Evolutionary conservation across 805 yeast species (phyloP).

Genomic region (Saturnispora diversa): DNA sequence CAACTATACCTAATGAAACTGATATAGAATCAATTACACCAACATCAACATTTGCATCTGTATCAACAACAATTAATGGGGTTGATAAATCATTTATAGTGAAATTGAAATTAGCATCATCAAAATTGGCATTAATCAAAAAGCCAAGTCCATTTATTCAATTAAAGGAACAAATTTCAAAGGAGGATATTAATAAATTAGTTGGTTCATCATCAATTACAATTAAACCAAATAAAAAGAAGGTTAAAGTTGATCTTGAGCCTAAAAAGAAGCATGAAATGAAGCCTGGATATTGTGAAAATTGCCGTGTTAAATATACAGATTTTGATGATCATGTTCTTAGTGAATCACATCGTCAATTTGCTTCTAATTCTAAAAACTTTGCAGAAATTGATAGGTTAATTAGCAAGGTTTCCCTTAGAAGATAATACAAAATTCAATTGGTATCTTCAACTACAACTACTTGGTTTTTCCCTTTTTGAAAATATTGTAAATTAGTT

Average conservation of each 20-base stretch:
- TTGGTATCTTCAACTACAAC: too few species aligned
- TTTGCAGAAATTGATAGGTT: conserved; percentile 72
- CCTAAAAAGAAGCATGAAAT: conserved; percentile 22
- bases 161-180: conserved; percentile 6
- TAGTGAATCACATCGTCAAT: conserved; percentile 63
- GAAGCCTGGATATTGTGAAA: conserved; percentile 82
- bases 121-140: not conserved
- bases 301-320: conserved; percentile 79
- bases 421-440: conserved; percentile 19
- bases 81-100: conserved; percentile 2
- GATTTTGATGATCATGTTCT: conserved; percentile 68
- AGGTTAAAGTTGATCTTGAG: not conserved
- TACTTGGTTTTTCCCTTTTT: too few species aligned
- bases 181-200: conserved; percentile 5
- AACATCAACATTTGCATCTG: not conserved
- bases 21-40: conserved; percentile 1
- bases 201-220: too few species aligned
- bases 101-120: not conserved
- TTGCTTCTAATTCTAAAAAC: conserved; percentile 64
- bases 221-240: conserved; percentile 5
- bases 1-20: conserved; percentile 9
- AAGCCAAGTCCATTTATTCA: conserved; percentile 2
- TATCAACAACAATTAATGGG: not conserved
- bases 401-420: conserved; percentile 38
- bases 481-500: too few species aligned